Evolutionary conservation across 805 yeast genomes (phyloP), one percentile per base, ranked within the genome.

Genomic region (Yarrowia sp.): DNA sequence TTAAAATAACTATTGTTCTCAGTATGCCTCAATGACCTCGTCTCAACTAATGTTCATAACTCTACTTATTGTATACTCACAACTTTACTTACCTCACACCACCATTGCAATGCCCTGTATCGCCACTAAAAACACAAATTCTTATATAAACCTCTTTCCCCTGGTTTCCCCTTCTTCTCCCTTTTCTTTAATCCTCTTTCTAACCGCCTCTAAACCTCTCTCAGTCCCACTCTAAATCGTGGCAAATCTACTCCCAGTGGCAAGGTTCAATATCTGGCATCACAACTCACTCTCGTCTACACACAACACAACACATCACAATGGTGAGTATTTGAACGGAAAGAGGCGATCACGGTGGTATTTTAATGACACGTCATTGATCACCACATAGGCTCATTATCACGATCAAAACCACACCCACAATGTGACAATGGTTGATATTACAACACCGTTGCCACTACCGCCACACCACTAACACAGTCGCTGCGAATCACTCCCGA

Each of bases 401-500:
- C 16, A 19, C 16, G 43, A 7, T 21, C 16, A 6, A 1, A 6
- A 9, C 7, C 4, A 40, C 22, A n/a, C 2, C 11, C 28, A 6
- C 3, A 21, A 22, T 11, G 14, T 4, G 46, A n/a, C 46, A 41
- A 41, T 48, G 30, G 54, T 48, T n/a, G n/a, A n/a, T n/a, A n/a
- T n/a, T n/a, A n/a, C n/a, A n/a, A n/a, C n/a, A n/a, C n/a, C 11
- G 10, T 26, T 10, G 51, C 32, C 32, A 44, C 32, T 19, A 16
- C 6, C 17, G 8, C 9, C 44, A 10, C 24, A 40, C 46, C 33
- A n/a, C 61, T 54, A 54, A 54, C 61, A 24, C 44, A 54, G 61
- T 54, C 61, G 12, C 46, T 54, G n/a, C 38, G 46, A 54, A 54
- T 54, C 61, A 54, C 40, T 11, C 61, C 61, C 61, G 44, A 36